A percentile compares a stretch with the other conserved stretches of the same genome.
Evolutionary conservation across 2,329 filamentous ascomycete species (phyloP).

Genomic region (Aspergillus ochraceoroseus): DNA sequence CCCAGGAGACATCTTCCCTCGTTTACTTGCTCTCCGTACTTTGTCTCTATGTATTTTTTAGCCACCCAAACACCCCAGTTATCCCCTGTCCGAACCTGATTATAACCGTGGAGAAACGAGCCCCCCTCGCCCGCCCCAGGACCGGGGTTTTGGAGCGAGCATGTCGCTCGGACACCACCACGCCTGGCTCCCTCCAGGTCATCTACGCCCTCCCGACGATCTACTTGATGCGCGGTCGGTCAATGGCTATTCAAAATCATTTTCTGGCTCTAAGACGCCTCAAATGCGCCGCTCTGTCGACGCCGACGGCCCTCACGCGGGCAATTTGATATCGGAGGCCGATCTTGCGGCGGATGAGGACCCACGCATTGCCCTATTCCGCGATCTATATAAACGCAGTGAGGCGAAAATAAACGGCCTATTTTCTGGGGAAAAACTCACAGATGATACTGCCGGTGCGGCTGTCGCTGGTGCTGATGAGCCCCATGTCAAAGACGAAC

Average conservation of each 20-base stretch:
- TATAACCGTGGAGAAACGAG: conserved; percentile 44
- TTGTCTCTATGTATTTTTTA: conserved; percentile 35
- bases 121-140: conserved; percentile 43
- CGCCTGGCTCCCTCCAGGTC: conserved; percentile 60
- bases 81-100: conserved; percentile 32
- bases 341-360: conserved; percentile 64
- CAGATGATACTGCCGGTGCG: conserved; percentile 32
- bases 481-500: conserved; percentile 31
- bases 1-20: conserved; percentile 28
- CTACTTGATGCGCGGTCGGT: conserved; percentile 39
- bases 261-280: conserved; percentile 44
- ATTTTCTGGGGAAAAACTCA: conserved; percentile 53
- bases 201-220: conserved; percentile 60
- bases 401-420: conserved; percentile 72
- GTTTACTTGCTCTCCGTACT: conserved; percentile 19
- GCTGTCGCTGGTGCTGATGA: conserved; percentile 49
- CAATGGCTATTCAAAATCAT: conserved; percentile 43
- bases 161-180: conserved; percentile 66
- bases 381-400: conserved; percentile 68
- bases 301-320: conserved; percentile 46
- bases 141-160: conserved; percentile 46
- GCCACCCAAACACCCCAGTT: conserved; percentile 22
- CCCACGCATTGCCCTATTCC: conserved; percentile 65
- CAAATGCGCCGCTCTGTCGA: conserved; percentile 43
- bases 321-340: conserved; percentile 47